phyloP scores from a whole-genome alignment of 1,284 basidiomycete genomes.

The Cutaneotrichosporon mucoides region DNA sequence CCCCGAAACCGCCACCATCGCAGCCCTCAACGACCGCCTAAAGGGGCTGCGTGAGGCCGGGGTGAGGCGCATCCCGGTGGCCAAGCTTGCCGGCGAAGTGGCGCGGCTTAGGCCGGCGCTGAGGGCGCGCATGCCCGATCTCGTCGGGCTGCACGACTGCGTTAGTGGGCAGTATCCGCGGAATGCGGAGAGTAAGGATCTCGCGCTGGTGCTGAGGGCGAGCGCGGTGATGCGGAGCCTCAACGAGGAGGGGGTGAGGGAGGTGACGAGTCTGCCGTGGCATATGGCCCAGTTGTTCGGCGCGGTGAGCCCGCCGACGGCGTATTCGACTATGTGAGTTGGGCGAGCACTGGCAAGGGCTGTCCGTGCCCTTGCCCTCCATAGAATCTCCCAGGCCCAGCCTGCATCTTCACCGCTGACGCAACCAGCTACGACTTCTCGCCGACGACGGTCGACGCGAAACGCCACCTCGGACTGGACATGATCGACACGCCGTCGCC shows the following conservation, averaged over 20 bases:
- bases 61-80: background rate
- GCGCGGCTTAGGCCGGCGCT: background rate
- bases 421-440: background rate
- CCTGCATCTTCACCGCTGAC: background rate
- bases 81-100: background rate
- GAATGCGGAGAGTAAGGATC: background rate
- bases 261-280: background rate
- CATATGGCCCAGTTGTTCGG: constrained; percentile 1
- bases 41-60: background rate
- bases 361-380: too few species aligned
- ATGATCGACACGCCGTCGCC: background rate
- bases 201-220: background rate
- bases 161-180: background rate
- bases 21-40: background rate
- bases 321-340: background rate
- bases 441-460: background rate
- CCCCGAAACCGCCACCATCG: too few species aligned
- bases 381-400: too few species aligned
- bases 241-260: background rate
- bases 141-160: background rate
- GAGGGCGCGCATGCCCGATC: background rate
- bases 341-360: too few species aligned
- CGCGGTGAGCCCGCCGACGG: background rate
- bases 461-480: background rate
- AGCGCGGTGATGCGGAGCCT: background rate